These are phyloP conservation scores for Lactifluus echinatus DNA, from an alignment of 768 basidiomycete species.

Conservation along the genomic window DNA sequence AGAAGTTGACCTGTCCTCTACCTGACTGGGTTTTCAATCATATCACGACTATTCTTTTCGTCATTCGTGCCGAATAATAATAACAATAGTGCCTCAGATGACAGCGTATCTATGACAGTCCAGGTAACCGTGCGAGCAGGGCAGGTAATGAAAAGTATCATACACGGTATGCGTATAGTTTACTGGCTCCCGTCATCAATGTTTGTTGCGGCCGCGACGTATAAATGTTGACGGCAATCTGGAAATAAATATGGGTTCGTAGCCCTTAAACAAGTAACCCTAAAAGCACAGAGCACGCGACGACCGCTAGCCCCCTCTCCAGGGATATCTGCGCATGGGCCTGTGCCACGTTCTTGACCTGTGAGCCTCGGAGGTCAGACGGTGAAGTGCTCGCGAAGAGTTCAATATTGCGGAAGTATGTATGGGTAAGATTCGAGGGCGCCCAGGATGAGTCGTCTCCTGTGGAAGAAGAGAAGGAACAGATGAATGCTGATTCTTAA, in stretches of 20 bases:
- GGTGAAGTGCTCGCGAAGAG: constrained; percentile 31
- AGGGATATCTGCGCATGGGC: not conserved
- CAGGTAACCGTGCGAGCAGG: not conserved
- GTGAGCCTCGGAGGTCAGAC: constrained; percentile 12
- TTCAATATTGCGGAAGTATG: constrained; percentile 69
- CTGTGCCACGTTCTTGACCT: not conserved
- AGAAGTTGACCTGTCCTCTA: not conserved
- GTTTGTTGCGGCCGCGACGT: not conserved
- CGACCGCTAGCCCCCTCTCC: not conserved
- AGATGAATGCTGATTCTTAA: constrained; percentile 14
- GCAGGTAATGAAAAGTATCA: not conserved
- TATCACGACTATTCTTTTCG: not conserved
- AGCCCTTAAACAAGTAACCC: not conserved
- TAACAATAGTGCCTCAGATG: not conserved
- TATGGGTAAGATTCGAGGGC: constrained; percentile 54
- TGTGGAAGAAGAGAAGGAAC: constrained; percentile 18
- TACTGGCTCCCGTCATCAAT: not conserved
- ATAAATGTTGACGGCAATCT: not conserved
- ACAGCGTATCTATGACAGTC: not conserved
- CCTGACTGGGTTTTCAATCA: not conserved
- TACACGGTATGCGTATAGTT: not conserved
- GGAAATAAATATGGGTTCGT: not conserved
- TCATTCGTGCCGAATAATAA: not conserved
- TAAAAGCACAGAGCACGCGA: not conserved
- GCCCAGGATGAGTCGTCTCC: constrained; percentile 66